phyloP scores from a whole-genome alignment of 2,329 filamentous ascomycete species.

The Diaporthe batatas region DNA sequence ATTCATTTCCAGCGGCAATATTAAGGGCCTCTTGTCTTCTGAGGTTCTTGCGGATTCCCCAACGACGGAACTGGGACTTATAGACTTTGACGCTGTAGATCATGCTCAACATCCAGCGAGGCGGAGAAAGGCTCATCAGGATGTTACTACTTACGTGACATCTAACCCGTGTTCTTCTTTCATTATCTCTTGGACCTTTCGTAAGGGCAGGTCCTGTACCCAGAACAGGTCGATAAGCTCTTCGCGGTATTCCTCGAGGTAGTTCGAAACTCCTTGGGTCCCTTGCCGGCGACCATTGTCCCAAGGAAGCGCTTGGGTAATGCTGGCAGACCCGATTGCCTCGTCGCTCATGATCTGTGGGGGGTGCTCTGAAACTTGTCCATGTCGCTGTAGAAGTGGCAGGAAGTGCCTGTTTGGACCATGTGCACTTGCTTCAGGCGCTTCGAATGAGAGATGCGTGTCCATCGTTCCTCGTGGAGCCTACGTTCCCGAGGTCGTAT shows the following conservation, averaged over 20 bases:
- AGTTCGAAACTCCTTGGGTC: neutral
- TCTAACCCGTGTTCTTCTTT: constrained; percentile 18
- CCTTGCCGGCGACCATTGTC: neutral
- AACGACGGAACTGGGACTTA: constrained; percentile 25
- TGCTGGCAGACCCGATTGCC: neutral
- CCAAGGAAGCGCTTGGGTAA: neutral
- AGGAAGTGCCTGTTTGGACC: neutral
- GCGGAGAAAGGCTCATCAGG: neutral
- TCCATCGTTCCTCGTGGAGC: neutral
- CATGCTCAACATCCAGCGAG: neutral
- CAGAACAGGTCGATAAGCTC: constrained; percentile 30
- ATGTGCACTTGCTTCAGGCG: neutral
- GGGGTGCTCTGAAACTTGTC: neutral
- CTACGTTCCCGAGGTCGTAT: neutral
- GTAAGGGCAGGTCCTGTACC: constrained; percentile 22
- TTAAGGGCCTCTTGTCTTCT: constrained; percentile 30
- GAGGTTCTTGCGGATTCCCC: constrained; percentile 36
- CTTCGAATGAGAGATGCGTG: neutral
- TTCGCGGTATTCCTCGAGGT: neutral
- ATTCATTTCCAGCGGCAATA: neutral
- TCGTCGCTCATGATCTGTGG: neutral
- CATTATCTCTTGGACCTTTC: constrained; percentile 24
- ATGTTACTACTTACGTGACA: constrained; percentile 15
- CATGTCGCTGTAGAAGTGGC: neutral
- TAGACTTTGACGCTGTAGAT: constrained; percentile 28